Evolutionary conservation across 202 grass and related monocot species (phyloP).

Genomic region (Cymbopogon flexuosus): DNA sequence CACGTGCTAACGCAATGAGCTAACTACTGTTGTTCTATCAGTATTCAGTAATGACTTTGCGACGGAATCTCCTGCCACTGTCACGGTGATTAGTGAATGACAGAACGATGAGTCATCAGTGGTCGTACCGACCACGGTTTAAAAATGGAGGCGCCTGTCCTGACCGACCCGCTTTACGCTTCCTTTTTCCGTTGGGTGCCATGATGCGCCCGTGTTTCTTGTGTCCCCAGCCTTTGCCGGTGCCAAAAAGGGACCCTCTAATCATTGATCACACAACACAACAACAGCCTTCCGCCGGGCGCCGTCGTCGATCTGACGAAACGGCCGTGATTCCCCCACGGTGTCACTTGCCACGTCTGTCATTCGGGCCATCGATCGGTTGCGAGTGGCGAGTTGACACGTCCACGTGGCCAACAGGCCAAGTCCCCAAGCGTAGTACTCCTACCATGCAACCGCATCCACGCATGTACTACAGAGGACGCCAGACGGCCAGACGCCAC

Average conservation of each 20-base stretch:
- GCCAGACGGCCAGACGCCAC: too few relatives aligned
- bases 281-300: neutral
- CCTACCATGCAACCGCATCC: neutral
- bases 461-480: too few relatives aligned
- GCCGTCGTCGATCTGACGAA: neutral
- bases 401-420: neutral
- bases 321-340: neutral
- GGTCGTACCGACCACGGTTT: neutral
- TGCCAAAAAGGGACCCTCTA: neutral
- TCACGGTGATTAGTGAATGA: neutral
- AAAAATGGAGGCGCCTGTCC: neutral
- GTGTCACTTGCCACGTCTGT: too few relatives aligned
- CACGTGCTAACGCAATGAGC: too few relatives aligned
- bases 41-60: too few relatives aligned
- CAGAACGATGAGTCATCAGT: neutral
- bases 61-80: neutral
- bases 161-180: slow-evolving; percentile 12
- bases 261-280: neutral
- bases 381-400: neutral
- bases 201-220: slow-evolving; percentile 10
- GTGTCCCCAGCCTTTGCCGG: neutral
- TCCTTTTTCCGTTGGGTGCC: neutral
- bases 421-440: too few relatives aligned
- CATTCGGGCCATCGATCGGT: neutral
- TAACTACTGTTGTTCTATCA: too few relatives aligned